Base-by-base conservation (phyloP, 1,284 basidiomycete species). In the Tilletia indica region DNA sequence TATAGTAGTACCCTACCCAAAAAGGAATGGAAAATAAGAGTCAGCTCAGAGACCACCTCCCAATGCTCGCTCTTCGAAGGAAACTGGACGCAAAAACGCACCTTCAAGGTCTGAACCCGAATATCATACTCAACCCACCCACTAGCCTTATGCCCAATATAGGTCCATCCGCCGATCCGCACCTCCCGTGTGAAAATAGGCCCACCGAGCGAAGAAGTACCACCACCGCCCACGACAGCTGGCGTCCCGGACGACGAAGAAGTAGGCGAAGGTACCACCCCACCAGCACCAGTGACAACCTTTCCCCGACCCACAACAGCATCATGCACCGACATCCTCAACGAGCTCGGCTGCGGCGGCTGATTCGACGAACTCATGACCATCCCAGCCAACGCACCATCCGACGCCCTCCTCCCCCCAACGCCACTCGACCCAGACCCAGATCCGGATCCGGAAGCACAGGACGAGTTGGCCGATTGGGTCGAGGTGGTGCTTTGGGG, bases 81-180 rank as follows among this genome's bases (percentile, higher is more conserved):
- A 49, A 49, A 49, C n/a, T 49, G 47, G 47, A 45, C 14, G 42
- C 42, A 45, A 45, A 48, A 38, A 58, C 74, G 36, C 61, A 76
- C 73, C 68, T 66, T 77, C 14, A 71, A 73, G 19, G 78, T 77
- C 34, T 73, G 68, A 48, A 83, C 72, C 9, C 71, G 68, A 5
- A 83, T 72, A 21, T 81, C 78, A 51, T 75, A 83, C 12, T 78
- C 78, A 21, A 82, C 78, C 76, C 76, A 83, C 2, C 82, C 82
- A 16, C 78, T 72, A 2, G 75, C 76, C 48, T 74, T 73, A 0
- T 72, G 71, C 49, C 82, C 82, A 21, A 83, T 75, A 25, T 76
- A 70, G 51, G 72, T 80, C 79, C 80, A 83, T 11, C 80, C 78
- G 0, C 79, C 73, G 25, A 83, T 76, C 0, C 72, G 67, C 1